Percentiles rank a stretch among this genome's conserved stretches.
Conservation (phyloP, 1,284 basidiomycete genomes). For the Cryptococcus sp. region DNA sequence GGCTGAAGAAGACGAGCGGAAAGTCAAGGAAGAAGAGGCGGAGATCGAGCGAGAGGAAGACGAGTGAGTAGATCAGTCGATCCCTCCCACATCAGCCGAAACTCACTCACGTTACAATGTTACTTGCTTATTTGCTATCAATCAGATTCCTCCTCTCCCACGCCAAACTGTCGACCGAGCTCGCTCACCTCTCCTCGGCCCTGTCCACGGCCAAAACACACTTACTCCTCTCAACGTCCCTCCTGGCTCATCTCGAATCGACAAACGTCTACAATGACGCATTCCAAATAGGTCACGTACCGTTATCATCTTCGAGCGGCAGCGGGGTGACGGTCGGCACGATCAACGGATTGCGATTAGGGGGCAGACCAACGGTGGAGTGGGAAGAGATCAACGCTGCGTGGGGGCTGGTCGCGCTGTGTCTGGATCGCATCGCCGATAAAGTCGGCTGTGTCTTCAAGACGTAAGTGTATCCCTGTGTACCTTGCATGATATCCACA, state of each 20-base stretch:
- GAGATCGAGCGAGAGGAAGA: slow-evolving; percentile 74
- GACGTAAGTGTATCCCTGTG: slow-evolving; percentile 60
- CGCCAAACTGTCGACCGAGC: slow-evolving; percentile 20
- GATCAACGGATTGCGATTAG: slow-evolving; percentile 91
- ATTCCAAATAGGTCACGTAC: slow-evolving; percentile 87
- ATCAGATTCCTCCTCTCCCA: slow-evolving; percentile 43
- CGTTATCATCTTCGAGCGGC: slow-evolving; percentile 22
- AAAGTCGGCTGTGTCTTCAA: slow-evolving; percentile 86
- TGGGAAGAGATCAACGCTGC: slow-evolving; percentile 99
- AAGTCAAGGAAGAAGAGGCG: slow-evolving; percentile 71
- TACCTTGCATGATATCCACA: background rate
- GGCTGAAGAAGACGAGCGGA: slow-evolving; percentile 71
- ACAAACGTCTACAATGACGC: slow-evolving; percentile 99
- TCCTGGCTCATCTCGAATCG: slow-evolving; percentile 66
- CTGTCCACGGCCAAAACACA: slow-evolving; percentile 39
- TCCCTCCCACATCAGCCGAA: background rate
- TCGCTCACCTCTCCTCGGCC: slow-evolving; percentile 11
- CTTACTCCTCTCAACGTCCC: slow-evolving; percentile 47
- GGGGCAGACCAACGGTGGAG: slow-evolving; percentile 82
- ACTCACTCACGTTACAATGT: background rate
- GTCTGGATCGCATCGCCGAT: slow-evolving; percentile 84
- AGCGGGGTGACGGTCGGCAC: slow-evolving; percentile 78
- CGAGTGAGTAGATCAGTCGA: slow-evolving; percentile 40
- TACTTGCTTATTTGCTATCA: background rate
- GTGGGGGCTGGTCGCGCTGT: slow-evolving; percentile 92